Conservation (phyloP, 768 basidiomycete species). For the Tubosaeta sp. region DNA sequence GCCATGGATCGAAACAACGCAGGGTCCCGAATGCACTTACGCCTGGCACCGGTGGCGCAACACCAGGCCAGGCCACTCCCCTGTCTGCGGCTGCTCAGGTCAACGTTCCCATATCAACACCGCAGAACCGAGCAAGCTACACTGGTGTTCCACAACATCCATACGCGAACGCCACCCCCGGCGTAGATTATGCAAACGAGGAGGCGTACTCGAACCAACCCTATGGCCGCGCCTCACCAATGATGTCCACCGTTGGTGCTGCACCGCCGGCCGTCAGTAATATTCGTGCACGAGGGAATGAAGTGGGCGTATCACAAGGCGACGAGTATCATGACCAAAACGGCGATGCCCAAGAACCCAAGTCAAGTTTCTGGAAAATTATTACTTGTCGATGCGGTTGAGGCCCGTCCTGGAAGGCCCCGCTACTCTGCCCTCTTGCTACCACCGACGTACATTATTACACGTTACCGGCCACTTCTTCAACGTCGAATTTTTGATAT, state of each 20-base stretch:
- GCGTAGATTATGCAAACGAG: slow-evolving; percentile 58
- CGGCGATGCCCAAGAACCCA: slow-evolving; percentile 48
- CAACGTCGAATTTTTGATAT: slow-evolving; percentile 34
- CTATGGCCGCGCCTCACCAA: slow-evolving; percentile 79
- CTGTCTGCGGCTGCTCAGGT: slow-evolving; percentile 72
- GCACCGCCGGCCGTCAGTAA: slow-evolving; percentile 71
- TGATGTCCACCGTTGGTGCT: slow-evolving; percentile 67
- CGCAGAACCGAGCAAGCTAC: slow-evolving; percentile 45
- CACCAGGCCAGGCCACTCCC: slow-evolving; percentile 60
- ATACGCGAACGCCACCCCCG: slow-evolving; percentile 60
- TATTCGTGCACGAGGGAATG: slow-evolving; percentile 66
- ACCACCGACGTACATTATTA: slow-evolving; percentile 25
- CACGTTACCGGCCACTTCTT: slow-evolving; percentile 34
- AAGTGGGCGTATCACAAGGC: slow-evolving; percentile 60
- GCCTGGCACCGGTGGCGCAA: slow-evolving; percentile 44
- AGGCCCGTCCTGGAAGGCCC: slow-evolving; percentile 10
- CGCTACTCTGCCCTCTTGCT: slow-evolving; percentile 20
- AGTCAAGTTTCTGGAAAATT: slow-evolving; percentile 58
- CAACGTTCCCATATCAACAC: slow-evolving; percentile 60
- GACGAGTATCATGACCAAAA: slow-evolving; percentile 56
- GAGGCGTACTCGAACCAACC: slow-evolving; percentile 56
- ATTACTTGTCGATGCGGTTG: slow-evolving; percentile 76
- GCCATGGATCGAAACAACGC: slow-evolving; percentile 69
- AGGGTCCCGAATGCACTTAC: slow-evolving; percentile 57
- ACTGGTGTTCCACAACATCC: slow-evolving; percentile 52